A percentile compares a stretch with the other conserved stretches of the same genome.
phyloP scores from a whole-genome alignment of 441 rosid species.

The Pelargonium hybrid region DNA sequence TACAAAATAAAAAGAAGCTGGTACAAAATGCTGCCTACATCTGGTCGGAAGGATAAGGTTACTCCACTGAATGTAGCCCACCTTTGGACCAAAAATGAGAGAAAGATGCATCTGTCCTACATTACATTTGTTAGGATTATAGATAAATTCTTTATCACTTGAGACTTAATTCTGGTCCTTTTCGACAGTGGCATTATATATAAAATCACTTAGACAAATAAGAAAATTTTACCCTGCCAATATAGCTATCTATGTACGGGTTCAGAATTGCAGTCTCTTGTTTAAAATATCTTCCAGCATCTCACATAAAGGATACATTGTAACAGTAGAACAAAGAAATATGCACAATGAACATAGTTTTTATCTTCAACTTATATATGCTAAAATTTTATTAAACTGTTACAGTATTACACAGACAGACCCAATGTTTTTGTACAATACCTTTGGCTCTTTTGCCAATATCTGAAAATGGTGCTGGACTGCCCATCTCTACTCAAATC shows the following conservation, averaged over 20 bases:
- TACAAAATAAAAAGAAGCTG: background rate
- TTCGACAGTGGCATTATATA: no score
- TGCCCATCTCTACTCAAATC: slow-evolving; percentile 35
- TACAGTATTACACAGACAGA: background rate
- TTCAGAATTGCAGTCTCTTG: background rate
- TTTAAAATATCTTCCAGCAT: no score
- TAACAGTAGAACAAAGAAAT: background rate
- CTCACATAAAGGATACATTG: background rate
- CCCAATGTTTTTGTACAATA: slow-evolving; percentile 10
- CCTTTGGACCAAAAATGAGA: background rate
- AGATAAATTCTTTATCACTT: no score
- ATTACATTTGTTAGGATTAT: no score
- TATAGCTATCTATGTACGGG: background rate
- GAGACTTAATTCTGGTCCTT: no score
- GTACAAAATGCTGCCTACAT: background rate
- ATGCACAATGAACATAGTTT: background rate
- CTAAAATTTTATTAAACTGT: background rate
- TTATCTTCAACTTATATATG: background rate
- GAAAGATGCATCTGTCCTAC: background rate
- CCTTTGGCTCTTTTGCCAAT: slow-evolving; percentile 71
- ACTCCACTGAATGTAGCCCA: background rate
- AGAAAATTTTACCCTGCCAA: no score
- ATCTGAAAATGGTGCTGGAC: slow-evolving; percentile 60
- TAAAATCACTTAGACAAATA: no score
- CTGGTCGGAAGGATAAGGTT: background rate